phyloP scores from a whole-genome alignment of 169 alveolate species.

The Plasmodium relictum region DNA sequence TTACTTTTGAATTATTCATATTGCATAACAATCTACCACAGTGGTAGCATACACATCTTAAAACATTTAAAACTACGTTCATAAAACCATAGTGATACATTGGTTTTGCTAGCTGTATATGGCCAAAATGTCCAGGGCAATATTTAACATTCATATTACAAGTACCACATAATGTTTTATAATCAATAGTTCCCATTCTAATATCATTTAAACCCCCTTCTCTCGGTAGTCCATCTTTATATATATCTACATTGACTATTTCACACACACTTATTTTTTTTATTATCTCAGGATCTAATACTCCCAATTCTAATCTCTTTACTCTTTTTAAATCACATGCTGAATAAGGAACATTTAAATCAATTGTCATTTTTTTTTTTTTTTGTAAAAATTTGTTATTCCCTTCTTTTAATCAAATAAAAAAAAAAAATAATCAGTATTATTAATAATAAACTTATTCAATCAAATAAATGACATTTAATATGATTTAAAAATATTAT shows the following conservation, averaged over 20 bases:
- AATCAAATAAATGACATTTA: too few relatives aligned
- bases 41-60: conserved; percentile 97
- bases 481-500: too few relatives aligned
- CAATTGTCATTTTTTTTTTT: conserved; percentile 78
- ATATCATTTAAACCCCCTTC: conserved; percentile 95
- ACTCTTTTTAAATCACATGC: conserved; percentile 90
- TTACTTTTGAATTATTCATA: conserved; percentile 89
- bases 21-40: conserved; percentile 94
- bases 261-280: conserved; percentile 92
- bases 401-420: too few relatives aligned
- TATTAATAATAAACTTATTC: too few relatives aligned
- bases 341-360: conserved; percentile 89
- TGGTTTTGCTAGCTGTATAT: conserved; percentile 95
- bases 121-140: conserved; percentile 99
- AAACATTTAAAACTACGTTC: conserved; percentile 92
- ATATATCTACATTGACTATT: conserved; percentile 90
- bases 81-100: conserved; percentile 97
- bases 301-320: conserved; percentile 90
- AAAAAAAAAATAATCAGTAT: too few relatives aligned
- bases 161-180: conserved; percentile 93
- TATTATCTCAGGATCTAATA: conserved; percentile 89
- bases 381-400: background rate
- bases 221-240: conserved; percentile 93
- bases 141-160: conserved; percentile 96
- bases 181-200: conserved; percentile 98